Conservation (phyloP, 768 basidiomycete genomes). For the Psilocybe tampanensis region DNA sequence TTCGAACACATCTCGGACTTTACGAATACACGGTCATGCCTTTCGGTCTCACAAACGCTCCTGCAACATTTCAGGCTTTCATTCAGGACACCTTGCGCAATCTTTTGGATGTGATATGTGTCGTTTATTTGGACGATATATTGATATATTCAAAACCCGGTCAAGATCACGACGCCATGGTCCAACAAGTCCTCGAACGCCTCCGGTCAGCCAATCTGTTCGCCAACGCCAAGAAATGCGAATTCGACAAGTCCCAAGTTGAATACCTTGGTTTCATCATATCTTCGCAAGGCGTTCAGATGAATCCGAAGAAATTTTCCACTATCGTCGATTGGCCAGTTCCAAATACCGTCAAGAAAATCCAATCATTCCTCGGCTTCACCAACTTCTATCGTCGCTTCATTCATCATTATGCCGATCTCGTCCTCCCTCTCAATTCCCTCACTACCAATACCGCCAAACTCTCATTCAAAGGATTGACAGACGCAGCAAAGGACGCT, state of each 20-base stretch:
- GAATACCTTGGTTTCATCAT: constrained; percentile 39
- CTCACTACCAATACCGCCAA: constrained; percentile 32
- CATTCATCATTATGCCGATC: constrained; percentile 30
- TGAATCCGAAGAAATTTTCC: constrained; percentile 40
- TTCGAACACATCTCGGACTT: constrained; percentile 31
- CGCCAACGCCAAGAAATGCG: constrained; percentile 38
- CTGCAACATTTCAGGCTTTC: constrained; percentile 14
- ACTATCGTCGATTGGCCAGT: constrained; percentile 40
- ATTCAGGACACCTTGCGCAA: constrained; percentile 15
- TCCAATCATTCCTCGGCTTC: constrained; percentile 46
- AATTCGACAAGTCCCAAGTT: constrained; percentile 22
- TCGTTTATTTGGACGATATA: constrained; percentile 19
- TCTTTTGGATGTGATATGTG: neutral
- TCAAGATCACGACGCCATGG: too few relatives aligned
- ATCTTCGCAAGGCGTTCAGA: constrained; percentile 22
- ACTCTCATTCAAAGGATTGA: constrained; percentile 29
- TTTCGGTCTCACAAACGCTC: constrained; percentile 8
- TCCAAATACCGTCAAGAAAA: constrained; percentile 30
- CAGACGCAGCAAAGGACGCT: constrained; percentile 12
- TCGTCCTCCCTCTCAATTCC: constrained; percentile 27
- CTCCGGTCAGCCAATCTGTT: constrained; percentile 31
- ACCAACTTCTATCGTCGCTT: constrained; percentile 39
- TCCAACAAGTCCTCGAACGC: constrained; percentile 14
- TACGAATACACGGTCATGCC: constrained; percentile 23
- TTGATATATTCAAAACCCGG: constrained; percentile 4